Evolutionary conservation across 2,329 filamentous ascomycete genomes (phyloP).

Genomic region (Nothophaeocryptopus gaeumannii): DNA sequence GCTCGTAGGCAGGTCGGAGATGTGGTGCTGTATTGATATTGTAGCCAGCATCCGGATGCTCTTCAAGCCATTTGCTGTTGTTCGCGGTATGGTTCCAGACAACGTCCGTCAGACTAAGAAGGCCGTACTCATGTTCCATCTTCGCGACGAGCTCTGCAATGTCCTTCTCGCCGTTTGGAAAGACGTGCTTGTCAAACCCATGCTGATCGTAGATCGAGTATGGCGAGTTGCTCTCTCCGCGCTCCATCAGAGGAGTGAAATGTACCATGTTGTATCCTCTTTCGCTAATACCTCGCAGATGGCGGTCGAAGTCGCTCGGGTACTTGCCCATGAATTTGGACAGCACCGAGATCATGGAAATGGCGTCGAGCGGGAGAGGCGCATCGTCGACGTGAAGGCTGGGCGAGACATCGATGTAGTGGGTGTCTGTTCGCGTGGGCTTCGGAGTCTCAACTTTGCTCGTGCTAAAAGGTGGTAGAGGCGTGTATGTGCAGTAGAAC

Average conservation of each 20-base stretch:
- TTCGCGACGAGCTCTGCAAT: conserved; percentile 71
- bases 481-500: conserved; percentile 90
- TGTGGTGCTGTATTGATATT: conserved; percentile 85
- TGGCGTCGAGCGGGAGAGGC: conserved; percentile 75
- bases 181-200: conserved; percentile 75
- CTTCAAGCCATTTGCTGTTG: conserved; percentile 90
- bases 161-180: conserved; percentile 81
- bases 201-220: conserved; percentile 96
- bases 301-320: conserved; percentile 83
- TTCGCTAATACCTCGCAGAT: conserved; percentile 81
- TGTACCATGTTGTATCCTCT: conserved; percentile 99
- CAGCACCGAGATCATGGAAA: conserved; percentile 89
- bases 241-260: conserved; percentile 88
- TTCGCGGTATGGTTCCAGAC: conserved; percentile 97
- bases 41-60: conserved; percentile 94
- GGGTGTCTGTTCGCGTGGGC: conserved; percentile 62
- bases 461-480: conserved; percentile 73
- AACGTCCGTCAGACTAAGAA: conserved; percentile 89
- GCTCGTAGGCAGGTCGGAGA: conserved; percentile 63
- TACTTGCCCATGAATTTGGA: conserved; percentile 98
- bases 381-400: conserved; percentile 70
- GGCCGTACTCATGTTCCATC: conserved; percentile 78
- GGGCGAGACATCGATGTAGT: conserved; percentile 94
- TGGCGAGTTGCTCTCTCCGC: conserved; percentile 88
- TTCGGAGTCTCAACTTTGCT: conserved; percentile 49